These are phyloP conservation scores for Platanthera zijinensis DNA, from an alignment of 106 monocot species.

Conservation along the genomic window DNA sequence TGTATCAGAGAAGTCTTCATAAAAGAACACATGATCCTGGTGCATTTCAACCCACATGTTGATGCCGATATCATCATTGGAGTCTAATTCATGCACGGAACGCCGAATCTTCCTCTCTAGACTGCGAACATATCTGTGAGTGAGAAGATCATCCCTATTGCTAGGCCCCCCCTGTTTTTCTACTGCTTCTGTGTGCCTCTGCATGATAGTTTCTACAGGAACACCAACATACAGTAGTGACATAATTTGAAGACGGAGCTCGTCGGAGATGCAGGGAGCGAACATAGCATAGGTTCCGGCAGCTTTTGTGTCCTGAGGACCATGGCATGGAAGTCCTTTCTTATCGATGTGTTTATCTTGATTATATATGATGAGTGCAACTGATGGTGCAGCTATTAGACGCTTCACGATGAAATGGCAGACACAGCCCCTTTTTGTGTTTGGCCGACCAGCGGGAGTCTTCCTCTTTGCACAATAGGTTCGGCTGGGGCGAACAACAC, in stretches of 20 bases:
- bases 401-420: slow-evolving; percentile 98
- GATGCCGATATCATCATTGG: slow-evolving; percentile 64
- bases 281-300: slow-evolving; percentile 85
- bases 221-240: slow-evolving; percentile 84
- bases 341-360: slow-evolving; percentile 91
- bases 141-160: slow-evolving; percentile 93
- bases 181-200: slow-evolving; percentile 73
- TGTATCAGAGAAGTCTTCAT: slow-evolving; percentile 78
- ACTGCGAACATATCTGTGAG: slow-evolving; percentile 83
- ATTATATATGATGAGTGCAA: slow-evolving; percentile 94
- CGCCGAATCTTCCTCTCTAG: slow-evolving; percentile 95
- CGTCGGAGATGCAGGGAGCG: slow-evolving; percentile 89
- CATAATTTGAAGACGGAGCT: slow-evolving; percentile 69
- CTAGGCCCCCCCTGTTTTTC: slow-evolving; percentile 85
- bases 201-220: slow-evolving; percentile 99
- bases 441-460: slow-evolving; percentile 83
- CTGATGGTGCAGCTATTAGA: slow-evolving; percentile 80
- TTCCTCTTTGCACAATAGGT: slow-evolving; percentile 53
- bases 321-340: slow-evolving; percentile 87
- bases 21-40: slow-evolving; percentile 62
- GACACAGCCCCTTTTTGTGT: slow-evolving; percentile 89
- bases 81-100: slow-evolving; percentile 65
- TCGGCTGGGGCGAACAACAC: slow-evolving; percentile 73
- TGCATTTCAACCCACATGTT: slow-evolving; percentile 66
- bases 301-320: slow-evolving; percentile 65